These are phyloP conservation scores for Ophiosphaerella narmari DNA, from an alignment of 2,329 filamentous ascomycete genomes.

Conservation along the genomic window DNA sequence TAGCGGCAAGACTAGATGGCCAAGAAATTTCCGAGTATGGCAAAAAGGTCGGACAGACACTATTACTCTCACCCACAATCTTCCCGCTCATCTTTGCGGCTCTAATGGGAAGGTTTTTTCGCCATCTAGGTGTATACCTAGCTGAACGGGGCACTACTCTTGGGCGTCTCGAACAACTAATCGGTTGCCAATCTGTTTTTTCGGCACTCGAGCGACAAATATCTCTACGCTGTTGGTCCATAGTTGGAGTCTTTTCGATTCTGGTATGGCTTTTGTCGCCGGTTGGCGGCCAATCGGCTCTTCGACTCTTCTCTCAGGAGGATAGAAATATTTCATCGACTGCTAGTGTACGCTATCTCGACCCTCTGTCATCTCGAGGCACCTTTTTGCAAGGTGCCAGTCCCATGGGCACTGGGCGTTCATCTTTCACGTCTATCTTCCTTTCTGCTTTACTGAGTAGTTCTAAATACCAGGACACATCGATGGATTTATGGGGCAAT, in stretches of 20 bases:
- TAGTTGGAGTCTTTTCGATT: slow-evolving; percentile 28
- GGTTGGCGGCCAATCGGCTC: slow-evolving; percentile 35
- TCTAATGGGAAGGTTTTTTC: slow-evolving; percentile 35
- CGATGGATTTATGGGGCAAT: slow-evolving; percentile 36
- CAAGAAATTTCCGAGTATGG: slow-evolving; percentile 20
- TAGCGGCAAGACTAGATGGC: slow-evolving; percentile 27
- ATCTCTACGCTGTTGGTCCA: slow-evolving; percentile 26
- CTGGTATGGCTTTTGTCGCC: slow-evolving; percentile 36
- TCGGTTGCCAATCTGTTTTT: slow-evolving; percentile 37
- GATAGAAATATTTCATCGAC: slow-evolving; percentile 10
- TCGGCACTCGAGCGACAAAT: slow-evolving; percentile 37
- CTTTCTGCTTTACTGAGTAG: slow-evolving; percentile 32
- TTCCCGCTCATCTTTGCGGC: slow-evolving; percentile 38
- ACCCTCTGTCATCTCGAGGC: slow-evolving; percentile 11
- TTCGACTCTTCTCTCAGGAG: slow-evolving; percentile 29
- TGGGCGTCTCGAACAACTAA: slow-evolving; percentile 34
- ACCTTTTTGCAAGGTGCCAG: slow-evolving; percentile 17
- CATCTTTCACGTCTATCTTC: slow-evolving; percentile 24
- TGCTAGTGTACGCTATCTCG: slow-evolving; percentile 23
- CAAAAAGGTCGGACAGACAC: slow-evolving; percentile 15
- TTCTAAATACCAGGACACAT: slow-evolving; percentile 22
- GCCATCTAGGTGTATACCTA: slow-evolving; percentile 28
- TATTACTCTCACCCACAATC: slow-evolving; percentile 34
- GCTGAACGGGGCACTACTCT: slow-evolving; percentile 37
- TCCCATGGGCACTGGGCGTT: slow-evolving; percentile 17